Conservation (phyloP, 169 alveolate genomes). For the Miamiensis avidus region DNA sequence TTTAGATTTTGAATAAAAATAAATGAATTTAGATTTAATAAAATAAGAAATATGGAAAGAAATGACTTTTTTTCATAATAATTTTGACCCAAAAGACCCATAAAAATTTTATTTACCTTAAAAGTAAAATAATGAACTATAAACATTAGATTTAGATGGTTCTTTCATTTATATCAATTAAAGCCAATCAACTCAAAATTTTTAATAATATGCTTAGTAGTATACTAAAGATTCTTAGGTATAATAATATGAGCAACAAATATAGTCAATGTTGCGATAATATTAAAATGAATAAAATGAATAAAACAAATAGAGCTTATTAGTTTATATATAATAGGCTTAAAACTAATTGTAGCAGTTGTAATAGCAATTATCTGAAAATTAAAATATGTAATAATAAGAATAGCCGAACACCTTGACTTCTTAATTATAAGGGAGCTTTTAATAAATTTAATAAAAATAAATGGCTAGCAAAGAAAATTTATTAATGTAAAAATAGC, state of each 20-base stretch:
- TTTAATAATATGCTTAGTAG: too few species aligned
- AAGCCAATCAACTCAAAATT: too few species aligned
- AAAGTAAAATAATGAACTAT: conserved; percentile 1
- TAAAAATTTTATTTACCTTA: conserved; percentile 1
- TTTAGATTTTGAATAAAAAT: conserved; percentile 21
- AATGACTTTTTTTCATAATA: not conserved
- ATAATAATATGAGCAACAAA: too few species aligned
- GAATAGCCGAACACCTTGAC: too few species aligned
- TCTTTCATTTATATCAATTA: not conserved
- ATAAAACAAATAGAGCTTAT: not conserved
- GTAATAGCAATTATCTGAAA: too few species aligned
- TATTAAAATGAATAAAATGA: not conserved
- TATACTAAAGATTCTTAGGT: not conserved
- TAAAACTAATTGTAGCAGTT: too few species aligned
- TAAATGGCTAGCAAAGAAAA: too few species aligned
- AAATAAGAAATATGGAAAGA: conserved; percentile 12
- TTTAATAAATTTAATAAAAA: too few species aligned
- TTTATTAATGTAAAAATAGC: too few species aligned
- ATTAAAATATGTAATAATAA: too few species aligned
- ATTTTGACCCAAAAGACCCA: not conserved
- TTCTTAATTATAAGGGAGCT: too few species aligned
- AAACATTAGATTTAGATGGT: conserved; percentile 15
- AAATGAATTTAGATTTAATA: conserved; percentile 3
- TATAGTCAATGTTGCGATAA: not conserved
- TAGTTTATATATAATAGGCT: not conserved